These are phyloP conservation scores for Penicillium sp. DNA, from an alignment of 2,329 filamentous ascomycete genomes.

Conservation along the genomic window DNA sequence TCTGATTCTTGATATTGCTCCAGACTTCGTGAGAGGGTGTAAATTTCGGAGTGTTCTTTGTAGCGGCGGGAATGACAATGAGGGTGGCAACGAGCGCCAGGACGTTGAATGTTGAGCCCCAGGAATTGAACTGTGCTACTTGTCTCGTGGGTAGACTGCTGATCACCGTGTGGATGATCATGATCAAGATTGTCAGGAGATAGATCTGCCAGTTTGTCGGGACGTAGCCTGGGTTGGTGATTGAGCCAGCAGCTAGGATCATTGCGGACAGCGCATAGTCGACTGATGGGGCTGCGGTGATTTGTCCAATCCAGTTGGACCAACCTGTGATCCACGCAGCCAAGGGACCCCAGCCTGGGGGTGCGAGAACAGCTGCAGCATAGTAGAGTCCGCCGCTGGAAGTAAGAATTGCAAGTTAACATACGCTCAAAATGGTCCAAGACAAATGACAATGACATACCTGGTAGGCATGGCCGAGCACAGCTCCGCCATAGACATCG, in stretches of 20 bases:
- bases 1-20: conserved; percentile 65
- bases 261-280: conserved; percentile 68
- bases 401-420: background rate
- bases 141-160: conserved; percentile 71
- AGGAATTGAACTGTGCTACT: conserved; percentile 70
- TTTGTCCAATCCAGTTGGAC: conserved; percentile 69
- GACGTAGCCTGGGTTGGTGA: conserved; percentile 64
- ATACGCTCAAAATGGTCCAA: background rate
- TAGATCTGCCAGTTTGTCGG: conserved; percentile 68
- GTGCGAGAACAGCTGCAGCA: conserved; percentile 69
- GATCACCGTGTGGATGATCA: conserved; percentile 67
- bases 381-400: conserved; percentile 69
- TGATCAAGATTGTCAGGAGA: conserved; percentile 65
- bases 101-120: conserved; percentile 71
- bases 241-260: conserved; percentile 71
- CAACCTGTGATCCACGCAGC: conserved; percentile 70
- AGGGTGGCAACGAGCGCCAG: conserved; percentile 65
- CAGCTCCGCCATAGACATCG: conserved; percentile 69
- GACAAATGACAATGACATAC: conserved; percentile 21
- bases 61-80: conserved; percentile 67
- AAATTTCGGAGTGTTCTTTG: conserved; percentile 60
- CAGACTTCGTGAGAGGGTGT: conserved; percentile 61
- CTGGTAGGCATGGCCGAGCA: conserved; percentile 73
- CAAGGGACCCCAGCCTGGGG: conserved; percentile 64
- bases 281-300: conserved; percentile 66